Conservation (phyloP, 179 eudicot genomes). For the Corrigiola litoralis region DNA sequence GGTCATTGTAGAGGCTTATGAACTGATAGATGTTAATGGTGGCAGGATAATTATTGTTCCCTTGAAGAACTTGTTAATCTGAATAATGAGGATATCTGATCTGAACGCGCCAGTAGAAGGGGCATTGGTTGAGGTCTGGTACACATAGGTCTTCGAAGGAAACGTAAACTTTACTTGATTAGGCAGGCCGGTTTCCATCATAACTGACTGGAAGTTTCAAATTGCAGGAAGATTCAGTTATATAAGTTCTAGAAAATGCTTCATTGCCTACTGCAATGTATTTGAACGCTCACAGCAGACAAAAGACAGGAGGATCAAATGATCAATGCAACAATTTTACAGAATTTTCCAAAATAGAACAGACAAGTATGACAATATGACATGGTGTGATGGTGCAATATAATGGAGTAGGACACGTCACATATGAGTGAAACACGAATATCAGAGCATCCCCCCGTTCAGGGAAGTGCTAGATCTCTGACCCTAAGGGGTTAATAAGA, state of each 20-base stretch:
- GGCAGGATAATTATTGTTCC: constrained; percentile 50
- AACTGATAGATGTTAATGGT: constrained; percentile 82
- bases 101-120: constrained; percentile 77
- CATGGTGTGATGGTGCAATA: too few relatives aligned
- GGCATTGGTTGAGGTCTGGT: constrained; percentile 31
- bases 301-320: neutral
- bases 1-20: constrained; percentile 52
- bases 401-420: too few relatives aligned
- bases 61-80: constrained; percentile 51
- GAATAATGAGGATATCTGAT: constrained; percentile 56
- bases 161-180: constrained; percentile 57
- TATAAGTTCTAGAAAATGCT: constrained; percentile 59
- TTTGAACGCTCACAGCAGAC: constrained; percentile 32
- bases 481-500: too few relatives aligned
- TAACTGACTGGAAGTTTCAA: constrained; percentile 69
- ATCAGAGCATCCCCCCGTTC: too few relatives aligned
- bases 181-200: constrained; percentile 65
- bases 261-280: constrained; percentile 85
- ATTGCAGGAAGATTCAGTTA: constrained; percentile 60
- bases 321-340: neutral
- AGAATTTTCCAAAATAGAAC: neutral
- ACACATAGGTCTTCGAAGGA: constrained; percentile 73
- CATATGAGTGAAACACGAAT: too few relatives aligned
- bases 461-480: too few relatives aligned
- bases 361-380: too few relatives aligned